Evolutionary conservation across 1,284 basidiomycete species (phyloP), one percentile per base, ranked within the genome.

Genomic region (Vanrija humicola): DNA sequence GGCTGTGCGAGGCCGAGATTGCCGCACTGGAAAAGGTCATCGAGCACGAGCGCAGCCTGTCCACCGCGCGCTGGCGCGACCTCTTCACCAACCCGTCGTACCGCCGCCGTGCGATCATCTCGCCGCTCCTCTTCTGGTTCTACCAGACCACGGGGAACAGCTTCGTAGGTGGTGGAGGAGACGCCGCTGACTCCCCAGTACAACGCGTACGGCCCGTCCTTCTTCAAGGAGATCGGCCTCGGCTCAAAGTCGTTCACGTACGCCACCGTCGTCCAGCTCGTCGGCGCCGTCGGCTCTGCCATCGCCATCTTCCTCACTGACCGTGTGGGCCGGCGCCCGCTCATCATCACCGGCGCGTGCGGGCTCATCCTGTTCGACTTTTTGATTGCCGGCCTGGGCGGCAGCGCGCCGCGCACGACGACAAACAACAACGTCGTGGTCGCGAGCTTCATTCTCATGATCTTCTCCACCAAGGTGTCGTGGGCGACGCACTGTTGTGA

Each of bases 191-290:
- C 34, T 2, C 34, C 28, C 28, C 34, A 34, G 34, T 54, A 52
- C 56, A 64, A 62, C 50, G 54, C 60, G 6, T 65, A 62, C 43
- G 62, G 55, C 25, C 55, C 55, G 6, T 50, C 55, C 14, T 65
- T 64, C 58, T 62, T 55, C 54, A 62, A 50, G 21, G 50, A 54
- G 18, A 55, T 61, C 26, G 64, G 64, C 5, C 54, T 61, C 8
- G 64, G 63, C 16, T 38, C 46, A 19, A 55, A 56, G 50, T 52
- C 61, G 14, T 66, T 66, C 52, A 58, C 55, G 8, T 66, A 66
- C 53, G 48, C 46, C 16, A 58, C 59, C 34, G 43, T 66, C 26
- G 55, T 58, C 18, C 58, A 57, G 49, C 45, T 59, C 25, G 42
- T 48, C 16, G 61, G 59, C 28, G 46, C 58, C 16, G 46, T 61